phyloP scores from a whole-genome alignment of 495 filamentous ascomycete species.

The Penicillium mononematosum region DNA sequence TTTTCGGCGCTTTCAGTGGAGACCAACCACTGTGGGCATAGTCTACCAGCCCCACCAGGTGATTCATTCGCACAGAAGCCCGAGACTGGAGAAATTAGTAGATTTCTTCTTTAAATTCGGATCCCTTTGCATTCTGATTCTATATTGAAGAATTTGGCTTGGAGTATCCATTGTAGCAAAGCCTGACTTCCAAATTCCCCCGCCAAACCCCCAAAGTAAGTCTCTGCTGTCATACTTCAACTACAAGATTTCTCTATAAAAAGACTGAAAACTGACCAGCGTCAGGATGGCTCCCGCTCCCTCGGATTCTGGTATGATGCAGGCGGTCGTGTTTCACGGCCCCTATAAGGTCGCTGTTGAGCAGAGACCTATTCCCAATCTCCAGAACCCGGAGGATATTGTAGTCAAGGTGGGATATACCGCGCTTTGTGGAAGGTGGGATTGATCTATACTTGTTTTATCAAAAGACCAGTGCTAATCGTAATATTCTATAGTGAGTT shows the following conservation, averaged over 20 bases:
- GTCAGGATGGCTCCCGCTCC: conserved; percentile 11
- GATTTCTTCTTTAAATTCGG: neutral
- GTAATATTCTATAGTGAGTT: conserved; percentile 61
- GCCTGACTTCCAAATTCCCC: neutral
- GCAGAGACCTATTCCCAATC: conserved; percentile 50
- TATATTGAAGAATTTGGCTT: neutral
- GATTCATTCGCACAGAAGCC: conserved; percentile 17
- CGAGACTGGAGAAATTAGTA: conserved; percentile 11
- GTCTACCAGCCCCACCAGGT: conserved; percentile 12
- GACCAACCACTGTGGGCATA: conserved; percentile 1
- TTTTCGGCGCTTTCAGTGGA: conserved; percentile 4
- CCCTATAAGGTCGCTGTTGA: conserved; percentile 50
- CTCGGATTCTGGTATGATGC: conserved; percentile 39
- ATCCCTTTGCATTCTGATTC: neutral
- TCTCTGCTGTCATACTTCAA: neutral
- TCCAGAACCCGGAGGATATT: conserved; percentile 71
- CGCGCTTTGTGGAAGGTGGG: conserved; percentile 87
- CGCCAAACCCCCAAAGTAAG: neutral
- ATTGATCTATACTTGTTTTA: conserved; percentile 14
- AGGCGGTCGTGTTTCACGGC: conserved; percentile 51
- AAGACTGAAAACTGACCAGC: neutral
- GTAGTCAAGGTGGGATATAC: conserved; percentile 84
- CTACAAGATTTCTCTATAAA: neutral
- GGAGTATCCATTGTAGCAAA: neutral
- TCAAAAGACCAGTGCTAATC: neutral